Percentiles rank a stretch among this genome's conserved stretches.
Conservation (phyloP, 2,329 filamentous ascomycete species). For the Juglanconis oblonga region DNA sequence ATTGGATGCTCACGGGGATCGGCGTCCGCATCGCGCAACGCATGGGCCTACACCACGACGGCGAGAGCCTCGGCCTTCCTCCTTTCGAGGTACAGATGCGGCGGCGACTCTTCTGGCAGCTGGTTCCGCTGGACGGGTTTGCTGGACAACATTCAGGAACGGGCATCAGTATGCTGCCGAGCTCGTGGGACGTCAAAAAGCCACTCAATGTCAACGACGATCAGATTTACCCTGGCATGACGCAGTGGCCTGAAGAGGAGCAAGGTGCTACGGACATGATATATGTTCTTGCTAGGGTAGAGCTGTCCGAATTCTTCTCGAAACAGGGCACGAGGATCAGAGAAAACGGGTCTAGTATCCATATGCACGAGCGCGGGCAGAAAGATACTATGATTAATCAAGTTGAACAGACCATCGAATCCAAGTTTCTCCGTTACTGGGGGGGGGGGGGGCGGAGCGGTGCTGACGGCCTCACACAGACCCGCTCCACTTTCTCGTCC, state of each 20-base stretch:
- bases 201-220: slow-evolving; percentile 37
- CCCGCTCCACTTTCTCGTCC: slow-evolving; percentile 34
- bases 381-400: slow-evolving; percentile 19
- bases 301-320: slow-evolving; percentile 38
- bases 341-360: slow-evolving; percentile 17
- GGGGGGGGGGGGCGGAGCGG: slow-evolving; percentile 29
- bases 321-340: background rate
- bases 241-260: slow-evolving; percentile 25
- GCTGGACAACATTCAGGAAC: slow-evolving; percentile 26
- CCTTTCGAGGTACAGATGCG: slow-evolving; percentile 52
- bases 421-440: slow-evolving; percentile 41
- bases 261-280: slow-evolving; percentile 34
- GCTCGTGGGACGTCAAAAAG: slow-evolving; percentile 28
- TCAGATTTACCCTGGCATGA: slow-evolving; percentile 35
- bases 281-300: slow-evolving; percentile 34
- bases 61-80: slow-evolving; percentile 27
- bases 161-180: slow-evolving; percentile 20
- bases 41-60: slow-evolving; percentile 51
- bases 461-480: slow-evolving; percentile 8
- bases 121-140: slow-evolving; percentile 38
- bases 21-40: slow-evolving; percentile 51
- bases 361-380: slow-evolving; percentile 19
- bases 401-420: slow-evolving; percentile 34
- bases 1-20: slow-evolving; percentile 49
- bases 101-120: slow-evolving; percentile 48